A percentile compares a stretch with the other conserved stretches of the same genome.
phyloP scores from a whole-genome alignment of 192 early-diverging fungal species.

The Linnemannia elongata region DNA sequence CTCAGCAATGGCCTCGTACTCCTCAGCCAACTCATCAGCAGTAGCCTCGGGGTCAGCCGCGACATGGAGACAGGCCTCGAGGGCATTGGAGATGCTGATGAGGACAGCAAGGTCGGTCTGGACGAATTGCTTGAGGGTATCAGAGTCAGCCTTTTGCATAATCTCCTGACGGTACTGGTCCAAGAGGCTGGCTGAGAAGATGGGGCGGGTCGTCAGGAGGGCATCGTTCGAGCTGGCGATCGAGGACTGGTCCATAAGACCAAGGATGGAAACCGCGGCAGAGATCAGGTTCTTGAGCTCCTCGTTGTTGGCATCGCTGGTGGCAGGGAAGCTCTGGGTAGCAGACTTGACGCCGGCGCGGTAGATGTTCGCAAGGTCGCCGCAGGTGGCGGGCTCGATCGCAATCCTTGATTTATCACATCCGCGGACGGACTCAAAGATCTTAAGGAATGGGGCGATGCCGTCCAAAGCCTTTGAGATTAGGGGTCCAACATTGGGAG shows the following conservation, averaged over 20 bases:
- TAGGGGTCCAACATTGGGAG: background rate
- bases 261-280: conserved; percentile 6
- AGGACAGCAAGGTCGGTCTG: background rate
- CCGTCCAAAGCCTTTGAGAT: background rate
- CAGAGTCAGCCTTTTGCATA: background rate
- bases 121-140: conserved; percentile 8
- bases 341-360: background rate
- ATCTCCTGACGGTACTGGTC: conserved; percentile 21
- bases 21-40: conserved; percentile 11
- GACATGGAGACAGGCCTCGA: conserved; percentile 28
- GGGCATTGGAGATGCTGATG: conserved; percentile 21
- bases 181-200: conserved; percentile 13
- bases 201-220: conserved; percentile 6
- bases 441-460: background rate
- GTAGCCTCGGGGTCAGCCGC: conserved; percentile 12
- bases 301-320: conserved; percentile 1
- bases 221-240: conserved; percentile 16
- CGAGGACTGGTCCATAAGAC: conserved; percentile 15
- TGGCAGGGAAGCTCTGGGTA: conserved; percentile 1
- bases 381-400: background rate
- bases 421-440: background rate
- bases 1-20: background rate
- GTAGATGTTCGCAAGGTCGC: conserved; percentile 17
- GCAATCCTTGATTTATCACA: background rate
- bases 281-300: conserved; percentile 12